phyloP scores from a whole-genome alignment of 176 grass and related monocot species.

The Triticum monococcum region DNA sequence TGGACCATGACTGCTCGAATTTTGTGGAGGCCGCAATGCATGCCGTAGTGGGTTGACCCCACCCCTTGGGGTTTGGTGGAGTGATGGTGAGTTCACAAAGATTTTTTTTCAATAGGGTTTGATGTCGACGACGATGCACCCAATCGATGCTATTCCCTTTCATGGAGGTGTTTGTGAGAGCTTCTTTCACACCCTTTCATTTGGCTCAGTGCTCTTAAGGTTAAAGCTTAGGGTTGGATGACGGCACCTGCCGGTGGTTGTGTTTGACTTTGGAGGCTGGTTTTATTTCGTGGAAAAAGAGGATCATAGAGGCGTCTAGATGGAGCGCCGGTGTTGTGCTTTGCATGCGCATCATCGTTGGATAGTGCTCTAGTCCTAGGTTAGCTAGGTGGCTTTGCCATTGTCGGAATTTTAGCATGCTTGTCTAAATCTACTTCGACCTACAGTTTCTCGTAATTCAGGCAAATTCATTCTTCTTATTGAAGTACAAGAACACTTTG shows the following conservation, averaged over 20 bases:
- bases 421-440: neutral
- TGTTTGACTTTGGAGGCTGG: neutral
- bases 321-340: neutral
- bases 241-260: neutral
- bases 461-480: neutral
- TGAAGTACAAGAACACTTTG: neutral
- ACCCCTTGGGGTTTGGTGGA: neutral
- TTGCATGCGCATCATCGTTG: neutral
- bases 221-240: neutral
- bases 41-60: too few species aligned
- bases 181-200: neutral
- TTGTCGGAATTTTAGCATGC: neutral
- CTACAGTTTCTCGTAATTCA: neutral
- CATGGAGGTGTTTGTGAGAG: neutral
- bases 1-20: too few species aligned
- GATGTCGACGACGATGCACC: neutral
- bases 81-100: neutral
- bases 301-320: neutral
- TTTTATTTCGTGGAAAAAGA: neutral
- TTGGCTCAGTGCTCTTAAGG: too few species aligned
- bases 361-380: neutral
- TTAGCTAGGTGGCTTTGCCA: neutral
- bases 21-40: too few species aligned
- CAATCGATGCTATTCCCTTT: neutral
- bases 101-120: neutral